Base-by-base conservation (phyloP, 768 basidiomycete species). In the Gautieria morchelliformis region DNA sequence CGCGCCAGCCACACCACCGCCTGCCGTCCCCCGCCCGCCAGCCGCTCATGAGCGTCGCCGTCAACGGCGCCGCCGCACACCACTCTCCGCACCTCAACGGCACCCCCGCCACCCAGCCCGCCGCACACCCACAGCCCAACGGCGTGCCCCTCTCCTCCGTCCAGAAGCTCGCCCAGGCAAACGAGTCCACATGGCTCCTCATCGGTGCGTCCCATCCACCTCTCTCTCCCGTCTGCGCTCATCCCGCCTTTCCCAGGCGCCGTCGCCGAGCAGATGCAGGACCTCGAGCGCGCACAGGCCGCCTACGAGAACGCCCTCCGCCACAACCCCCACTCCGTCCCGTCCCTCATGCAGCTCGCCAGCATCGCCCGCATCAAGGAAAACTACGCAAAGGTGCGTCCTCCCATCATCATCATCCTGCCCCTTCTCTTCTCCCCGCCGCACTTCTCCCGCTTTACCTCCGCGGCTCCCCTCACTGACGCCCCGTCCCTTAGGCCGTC, bases 291-390 rank as follows among this genome's bases (percentile, higher is more conserved):
- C 62, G 95, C 96, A 49, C 78, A 92, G 64, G 82, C 82, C 45
- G 92, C 93, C 59, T 99, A 97, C 74, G 95, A 98, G 72, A 85
- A 89, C 66, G 94, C 94, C 2, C 78, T 98, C 62, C 85, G 93
- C 72, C 93, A 97, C 75, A 98, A 97, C 67, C 87, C 93, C 65
- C 81, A 83, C 71, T 94, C 90, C 66, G 78, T 95, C 62, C 78
- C 86, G 66, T 93, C 92, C 42, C 82, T 98, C 62, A 93, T 89
- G 40, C 90, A 93, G 69, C 90, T 95, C 42, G 95, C 94, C 67
- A 88, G 90, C 61, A 95, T 97, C 70, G 93, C 91, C 71, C 86
- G 95, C 76, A 91, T 93, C 78, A 92, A 89, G 69, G 95, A 99
- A 73, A 92, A 98, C 71, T 96, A 94, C 72, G 85, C 89, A 72